Base-by-base conservation (phyloP, 2,329 filamentous ascomycete genomes). In the Colletotrichum cuscutae region DNA sequence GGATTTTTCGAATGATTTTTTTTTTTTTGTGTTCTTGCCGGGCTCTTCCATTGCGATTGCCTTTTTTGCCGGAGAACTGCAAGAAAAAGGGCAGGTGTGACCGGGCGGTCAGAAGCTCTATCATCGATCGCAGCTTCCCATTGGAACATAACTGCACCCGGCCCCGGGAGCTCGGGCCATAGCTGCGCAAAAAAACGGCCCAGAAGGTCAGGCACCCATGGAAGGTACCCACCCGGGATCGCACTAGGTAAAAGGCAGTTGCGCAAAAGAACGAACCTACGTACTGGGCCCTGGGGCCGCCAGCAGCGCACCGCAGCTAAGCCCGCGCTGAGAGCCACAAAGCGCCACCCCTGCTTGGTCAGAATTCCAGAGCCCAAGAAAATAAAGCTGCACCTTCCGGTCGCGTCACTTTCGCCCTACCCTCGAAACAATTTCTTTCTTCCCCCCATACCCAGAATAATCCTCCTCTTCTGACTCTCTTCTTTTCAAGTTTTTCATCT, bases 361-460 rank as follows among this genome's bases (percentile, higher is more conserved):
- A 63, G 37, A 73, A 72, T 73, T 72, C 68, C 57, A 61, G 60
- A 52, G 57, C 68, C 71, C 49, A 68, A 72, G 68, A 73, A 73
- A 72, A 73, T 71, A 71, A 73, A 73, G 67, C 68, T 72, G 68
- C 67, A 30, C 67, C 52, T 59, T 61, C 70, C 71, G 68, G 68
- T 72, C 71, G 71, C 71, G 71, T 73, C 71, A 71, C 71, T 52
- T 63, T 26, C 30, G 22, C 32, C n/a, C 37, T 57, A 24, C 15
- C 68, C 58, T 72, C 63, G 71, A 68, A 58, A 60, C 46, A 65
- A 46, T 66, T 58, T 65, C 62, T 64, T 64, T 71, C 68, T 35
- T 22, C 24, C 66, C 35, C 42, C 52, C 56, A 37, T 65, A 67
- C 58, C 71, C 67, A 68, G 15, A 61, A 59, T 68, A 62, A 52